Evolutionary conservation across 192 early-diverging fungal species (phyloP), one percentile per base, ranked within the genome.

Genomic region (Mortierella claussenii): DNA sequence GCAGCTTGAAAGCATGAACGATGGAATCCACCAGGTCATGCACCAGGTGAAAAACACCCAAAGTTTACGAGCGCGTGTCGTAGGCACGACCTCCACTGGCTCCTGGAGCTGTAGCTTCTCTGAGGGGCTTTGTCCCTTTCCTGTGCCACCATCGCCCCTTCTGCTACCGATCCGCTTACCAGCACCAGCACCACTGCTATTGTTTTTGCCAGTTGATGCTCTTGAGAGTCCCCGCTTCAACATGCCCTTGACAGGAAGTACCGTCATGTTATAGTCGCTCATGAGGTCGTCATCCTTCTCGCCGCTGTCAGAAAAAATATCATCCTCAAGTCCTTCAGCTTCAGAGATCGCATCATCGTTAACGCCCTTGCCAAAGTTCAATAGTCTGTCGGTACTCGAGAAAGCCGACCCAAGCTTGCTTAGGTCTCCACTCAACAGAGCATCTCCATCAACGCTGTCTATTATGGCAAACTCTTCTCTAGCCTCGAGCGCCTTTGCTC

Each of bases 11-110:
- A 94, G 68, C 42, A 80, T 81, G 32, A 65, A 85, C 11, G 86
- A 84, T 8, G 89, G 90, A 42, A 93, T 88, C 89, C 91, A 94
- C 89, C 92, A 96, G 2, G 95, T 96, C 62, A 92, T 79, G 27
- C 85, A 82, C 90, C 94, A 94, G n/a, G 91, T 92, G 52, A 86
- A 87, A 36, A 75, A 82, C 15, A 93, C 89, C 94, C 91, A 94
- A 55, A 80, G 79, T 24, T 79, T 57, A 47, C 91, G 79, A 4
- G 67, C 79, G 11, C 70, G 60, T 13, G 83, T 83, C 23, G 74
- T 67, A 5, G 79, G 82, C 15, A 86, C 52, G 60, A 83, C 83
- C 62, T 89, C 87, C 5, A 86, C 79, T 28, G 32, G 65, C 30
- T 30, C 81, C 21, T 36, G 44, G 47, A 28, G 50, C 36, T 43